Evolutionary conservation across 345 rosid species (phyloP).

Genomic region (Erodium maritimum): DNA sequence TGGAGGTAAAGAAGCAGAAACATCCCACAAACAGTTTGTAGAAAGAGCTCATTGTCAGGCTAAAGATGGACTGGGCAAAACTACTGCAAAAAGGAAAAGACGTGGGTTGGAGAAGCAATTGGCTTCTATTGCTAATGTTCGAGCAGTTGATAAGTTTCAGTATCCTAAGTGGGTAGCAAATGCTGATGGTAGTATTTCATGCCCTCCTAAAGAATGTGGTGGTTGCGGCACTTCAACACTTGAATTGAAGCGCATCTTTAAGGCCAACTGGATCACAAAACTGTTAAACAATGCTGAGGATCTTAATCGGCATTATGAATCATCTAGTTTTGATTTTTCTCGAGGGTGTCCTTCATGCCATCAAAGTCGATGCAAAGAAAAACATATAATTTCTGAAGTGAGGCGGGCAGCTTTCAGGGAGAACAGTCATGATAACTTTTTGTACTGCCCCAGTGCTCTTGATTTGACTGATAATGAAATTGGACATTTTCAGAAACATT

Average conservation of each 20-base stretch:
- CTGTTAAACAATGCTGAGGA: slow-evolving; percentile 39
- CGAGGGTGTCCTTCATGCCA: slow-evolving; percentile 32
- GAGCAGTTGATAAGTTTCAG: not conserved
- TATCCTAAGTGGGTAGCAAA: slow-evolving; percentile 29
- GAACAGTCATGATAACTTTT: slow-evolving; percentile 28
- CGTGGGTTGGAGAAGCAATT: slow-evolving; percentile 2
- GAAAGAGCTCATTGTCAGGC: slow-evolving; percentile 12
- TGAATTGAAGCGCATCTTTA: slow-evolving; percentile 36
- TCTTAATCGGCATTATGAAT: slow-evolving; percentile 21
- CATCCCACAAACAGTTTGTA: not conserved
- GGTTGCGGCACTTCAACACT: slow-evolving; percentile 53
- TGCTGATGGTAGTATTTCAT: slow-evolving; percentile 38
- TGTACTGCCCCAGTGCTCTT: slow-evolving; percentile 37
- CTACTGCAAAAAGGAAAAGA: slow-evolving; percentile 2
- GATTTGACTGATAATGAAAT: slow-evolving; percentile 19
- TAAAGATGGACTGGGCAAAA: not conserved
- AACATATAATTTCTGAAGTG: slow-evolving; percentile 15
- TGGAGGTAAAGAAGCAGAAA: slow-evolving; percentile 12
- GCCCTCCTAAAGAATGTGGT: slow-evolving; percentile 50
- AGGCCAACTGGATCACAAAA: slow-evolving; percentile 26
- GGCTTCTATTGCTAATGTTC: not conserved
- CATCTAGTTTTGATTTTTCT: slow-evolving; percentile 18
- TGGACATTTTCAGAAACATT: slow-evolving; percentile 43
- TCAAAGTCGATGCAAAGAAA: slow-evolving; percentile 8
- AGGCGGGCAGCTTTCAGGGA: slow-evolving; percentile 36